Evolutionary conservation across 495 filamentous ascomycete genomes (phyloP), one percentile per base, ranked within the genome.

Genomic region (Podospora anserina): DNA sequence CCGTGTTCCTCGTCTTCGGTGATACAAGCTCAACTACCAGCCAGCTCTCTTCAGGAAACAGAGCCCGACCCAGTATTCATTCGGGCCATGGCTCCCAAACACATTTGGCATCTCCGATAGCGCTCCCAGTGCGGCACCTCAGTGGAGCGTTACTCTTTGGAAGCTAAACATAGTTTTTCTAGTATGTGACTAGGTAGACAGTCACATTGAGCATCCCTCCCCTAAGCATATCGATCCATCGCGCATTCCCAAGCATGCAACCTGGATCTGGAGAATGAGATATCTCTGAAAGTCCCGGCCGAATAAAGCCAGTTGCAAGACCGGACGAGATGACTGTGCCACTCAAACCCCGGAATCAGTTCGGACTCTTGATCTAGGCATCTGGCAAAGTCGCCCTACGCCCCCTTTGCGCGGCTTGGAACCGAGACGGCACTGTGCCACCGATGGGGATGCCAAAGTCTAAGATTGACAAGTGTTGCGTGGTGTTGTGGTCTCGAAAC

Each of bases 341-440:
- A 5, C 23, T 16, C 18, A 23, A 58, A 20, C 23, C 55, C 55
- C 39, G 39, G 39, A 49, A 49, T 49, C 18, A 58, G 55, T 58
- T 26, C 55, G 55, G 55, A 26, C 55, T 58, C n/a, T 58, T 58
- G n/a, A 26, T 19, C 55, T 20, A 58, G n/a, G n/a, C n/a, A 58
- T 58, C 55, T 26, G 55, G 55, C n/a, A 19, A 20, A 19, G n/a
- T 20, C 55, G 55, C 4, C 23, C 55, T 26, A 58, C 55, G 55
- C 55, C 55, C 5, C 55, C 18, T 26, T 26, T 5, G 55, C 5
- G 55, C 55, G 55, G n/a, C 6, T 58, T 58, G 55, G 55, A 58
- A 58, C 55, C 55, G 55, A 58, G 55, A 58, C 19, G 55, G 55
- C 9, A 58, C 55, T 58, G 55, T 58, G 55, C 55, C 19, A 26